phyloP scores from a whole-genome alignment of 306 rosid species.

The Acacia acuminata region DNA sequence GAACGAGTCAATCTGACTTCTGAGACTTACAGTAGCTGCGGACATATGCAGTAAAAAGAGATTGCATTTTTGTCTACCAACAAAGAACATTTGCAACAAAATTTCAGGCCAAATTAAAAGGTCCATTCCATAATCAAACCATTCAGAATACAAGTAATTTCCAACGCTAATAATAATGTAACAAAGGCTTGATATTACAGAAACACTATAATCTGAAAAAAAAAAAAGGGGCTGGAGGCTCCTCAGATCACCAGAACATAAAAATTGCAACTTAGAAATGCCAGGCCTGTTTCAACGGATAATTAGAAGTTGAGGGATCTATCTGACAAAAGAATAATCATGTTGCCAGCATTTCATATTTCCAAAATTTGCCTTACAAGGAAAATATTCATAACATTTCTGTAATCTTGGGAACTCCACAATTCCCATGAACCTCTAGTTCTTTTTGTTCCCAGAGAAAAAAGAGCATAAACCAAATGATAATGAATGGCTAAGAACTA shows the following conservation, averaged over 20 bases:
- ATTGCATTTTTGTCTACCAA: not conserved
- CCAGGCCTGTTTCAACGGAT: conserved; percentile 1
- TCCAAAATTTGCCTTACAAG: conserved; percentile 32
- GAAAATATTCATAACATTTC: conserved; percentile 25
- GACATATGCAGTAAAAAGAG: too few relatives aligned
- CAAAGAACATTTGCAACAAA: not conserved
- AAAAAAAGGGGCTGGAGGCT: conserved; percentile 25
- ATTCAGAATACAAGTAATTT: conserved; percentile 21
- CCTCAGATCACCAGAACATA: conserved; percentile 4
- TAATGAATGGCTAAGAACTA: conserved; percentile 33
- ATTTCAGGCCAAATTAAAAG: conserved; percentile 6
- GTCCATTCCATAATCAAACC: conserved; percentile 24
- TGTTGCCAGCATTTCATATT: conserved; percentile 27
- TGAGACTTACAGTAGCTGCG: not conserved
- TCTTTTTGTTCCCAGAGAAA: conserved; percentile 23
- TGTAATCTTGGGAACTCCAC: conserved; percentile 21
- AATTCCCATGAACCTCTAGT: conserved; percentile 30
- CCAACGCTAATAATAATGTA: conserved; percentile 7
- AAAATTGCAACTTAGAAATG: conserved; percentile 27
- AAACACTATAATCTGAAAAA: not conserved
- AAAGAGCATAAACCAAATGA: conserved; percentile 27
- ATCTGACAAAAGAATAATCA: conserved; percentile 17
- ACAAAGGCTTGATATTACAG: not conserved
- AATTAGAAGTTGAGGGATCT: conserved; percentile 21
- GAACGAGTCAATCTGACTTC: not conserved